A percentile compares a stretch with the other conserved stretches of the same genome.
Evolutionary conservation across 257 asterid species (phyloP).

Genomic region (Datura wrightii): DNA sequence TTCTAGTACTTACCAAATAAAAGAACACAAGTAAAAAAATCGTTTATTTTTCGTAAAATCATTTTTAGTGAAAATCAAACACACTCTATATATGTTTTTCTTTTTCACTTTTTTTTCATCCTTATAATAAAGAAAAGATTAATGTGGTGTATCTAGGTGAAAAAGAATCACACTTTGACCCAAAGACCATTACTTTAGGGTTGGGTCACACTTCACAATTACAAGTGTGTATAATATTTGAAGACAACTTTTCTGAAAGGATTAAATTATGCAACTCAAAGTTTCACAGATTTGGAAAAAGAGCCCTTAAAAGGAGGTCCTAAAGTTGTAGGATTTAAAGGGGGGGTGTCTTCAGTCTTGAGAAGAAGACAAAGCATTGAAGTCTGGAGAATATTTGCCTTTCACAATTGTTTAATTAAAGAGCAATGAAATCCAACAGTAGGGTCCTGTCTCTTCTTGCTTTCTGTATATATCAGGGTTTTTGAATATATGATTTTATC

Average conservation of each 20-base stretch:
- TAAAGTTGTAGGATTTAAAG: conserved; percentile 63
- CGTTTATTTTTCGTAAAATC: too few relatives aligned
- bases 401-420: conserved; percentile 38
- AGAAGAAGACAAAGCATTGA: conserved; percentile 68
- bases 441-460: conserved; percentile 44
- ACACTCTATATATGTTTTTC: not conserved
- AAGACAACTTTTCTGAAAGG: conserved; percentile 31
- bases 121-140: conserved; percentile 22
- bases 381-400: conserved; percentile 57
- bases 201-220: not conserved
- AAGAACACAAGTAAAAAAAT: not conserved
- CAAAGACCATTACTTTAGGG: conserved; percentile 37
- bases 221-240: conserved; percentile 22
- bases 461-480: conserved; percentile 1
- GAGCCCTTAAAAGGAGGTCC: conserved; percentile 71
- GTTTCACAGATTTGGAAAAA: conserved; percentile 51
- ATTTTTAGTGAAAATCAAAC: not conserved
- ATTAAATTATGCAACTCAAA: conserved; percentile 42
- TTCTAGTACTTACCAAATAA: not conserved
- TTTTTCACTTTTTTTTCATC: not conserved
- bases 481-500: too few relatives aligned
- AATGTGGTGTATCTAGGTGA: conserved; percentile 34
- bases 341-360: conserved; percentile 41
- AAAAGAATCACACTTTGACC: conserved; percentile 38
- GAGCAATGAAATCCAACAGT: conserved; percentile 47